A percentile compares a stretch with the other conserved stretches of the same genome.
phyloP scores from a whole-genome alignment of 441 rosid genomes.

The Gossypium schwendimanii region DNA sequence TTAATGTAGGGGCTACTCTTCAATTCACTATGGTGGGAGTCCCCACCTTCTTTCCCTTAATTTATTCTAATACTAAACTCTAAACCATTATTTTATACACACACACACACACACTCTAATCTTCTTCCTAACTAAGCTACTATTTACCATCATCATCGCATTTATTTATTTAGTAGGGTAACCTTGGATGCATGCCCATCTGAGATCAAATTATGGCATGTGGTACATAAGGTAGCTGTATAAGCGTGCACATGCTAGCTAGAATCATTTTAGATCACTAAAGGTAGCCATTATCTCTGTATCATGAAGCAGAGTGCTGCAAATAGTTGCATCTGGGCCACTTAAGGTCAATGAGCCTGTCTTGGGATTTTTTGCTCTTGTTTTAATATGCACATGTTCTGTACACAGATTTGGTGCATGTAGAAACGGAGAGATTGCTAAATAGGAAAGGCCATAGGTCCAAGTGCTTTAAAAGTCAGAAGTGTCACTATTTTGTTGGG shows the following conservation, averaged over 20 bases:
- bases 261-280: background rate
- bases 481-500: constrained; percentile 8
- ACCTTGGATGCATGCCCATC: constrained; percentile 15
- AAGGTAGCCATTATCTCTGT: background rate
- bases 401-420: constrained; percentile 8
- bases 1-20: constrained; percentile 33
- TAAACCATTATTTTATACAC: constrained; percentile 25
- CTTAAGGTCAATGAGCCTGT: background rate
- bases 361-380: background rate
- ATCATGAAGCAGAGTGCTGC: constrained; percentile 11
- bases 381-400: constrained; percentile 9
- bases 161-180: background rate
- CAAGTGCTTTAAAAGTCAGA: background rate
- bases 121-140: no score
- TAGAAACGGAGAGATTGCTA: constrained; percentile 5
- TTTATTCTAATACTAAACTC: constrained; percentile 40
- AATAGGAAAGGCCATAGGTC: constrained; percentile 7
- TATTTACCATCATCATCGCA: background rate
- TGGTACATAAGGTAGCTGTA: constrained; percentile 8
- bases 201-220: constrained; percentile 23
- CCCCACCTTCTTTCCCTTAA: constrained; percentile 37
- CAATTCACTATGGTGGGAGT: constrained; percentile 40
- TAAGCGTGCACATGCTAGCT: background rate
- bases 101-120: no score
- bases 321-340: background rate